Base-by-base conservation (phyloP, 163 green algal genomes). In the Scenedesmus sp. region DNA sequence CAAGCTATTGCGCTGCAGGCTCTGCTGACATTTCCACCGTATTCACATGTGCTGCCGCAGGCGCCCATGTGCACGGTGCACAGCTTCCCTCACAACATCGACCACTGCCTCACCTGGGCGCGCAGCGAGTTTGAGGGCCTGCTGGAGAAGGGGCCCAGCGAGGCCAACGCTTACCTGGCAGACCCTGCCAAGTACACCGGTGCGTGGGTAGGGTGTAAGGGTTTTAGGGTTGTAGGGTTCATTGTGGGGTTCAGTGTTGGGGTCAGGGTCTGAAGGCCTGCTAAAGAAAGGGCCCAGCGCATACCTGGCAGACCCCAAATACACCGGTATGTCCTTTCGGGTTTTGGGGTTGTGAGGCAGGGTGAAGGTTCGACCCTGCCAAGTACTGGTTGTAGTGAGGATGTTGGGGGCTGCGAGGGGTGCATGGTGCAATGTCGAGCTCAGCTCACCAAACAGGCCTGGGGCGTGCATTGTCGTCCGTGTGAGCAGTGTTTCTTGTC, bases 1-100 rank as follows among this genome's bases (percentile, higher is more conserved):
- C 59, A 64, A 64, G 59, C 59, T 64, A 10, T 8, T 64, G 59
- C 59, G 59, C 59, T 46, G 34, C 34, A 46, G 34, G 0, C 59
- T 64, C 59, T 10, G 59, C 59, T 64, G 59, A 76, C 10, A 5
- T 18, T 4, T 79, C 18, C 34, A 46, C 34, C 34, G 34, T 46
- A 46, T 46, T 46, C 34, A 46, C 23, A 26, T 79, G 70, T 79
- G 70, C 13, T 46, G 66, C 88, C 67, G 18, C 96, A 99, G 94
- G 98, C 98, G 23, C 98, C 98, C 74, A 99, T 99, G 98, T 99
- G 98, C 95, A 99, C 98, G 1, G 91, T 99, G 84, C 98, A 99
- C 96, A 98, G 96, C 89, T 99, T 99, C 97, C 98, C 98, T 10
- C 98, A 99, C 96, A 99, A 99, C 96, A 99, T 99, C 94, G 97